These are phyloP conservation scores for Triadica sebifera DNA, from an alignment of 345 rosid species.

Conservation along the genomic window DNA sequence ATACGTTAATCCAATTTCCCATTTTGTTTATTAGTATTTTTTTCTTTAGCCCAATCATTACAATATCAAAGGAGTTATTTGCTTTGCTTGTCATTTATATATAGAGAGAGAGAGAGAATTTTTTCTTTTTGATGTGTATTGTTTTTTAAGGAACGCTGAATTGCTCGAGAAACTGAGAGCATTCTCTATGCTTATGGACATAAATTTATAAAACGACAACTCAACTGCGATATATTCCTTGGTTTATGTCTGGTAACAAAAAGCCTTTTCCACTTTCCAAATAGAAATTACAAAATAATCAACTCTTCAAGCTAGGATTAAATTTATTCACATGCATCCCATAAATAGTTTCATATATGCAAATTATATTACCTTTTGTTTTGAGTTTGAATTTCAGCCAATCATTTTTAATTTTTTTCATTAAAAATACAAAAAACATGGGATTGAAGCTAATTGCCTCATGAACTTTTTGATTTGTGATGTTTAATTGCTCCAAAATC, in stretches of 20 bases:
- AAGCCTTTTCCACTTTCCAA: not conserved
- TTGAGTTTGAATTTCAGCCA: no score
- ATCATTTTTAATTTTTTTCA: no score
- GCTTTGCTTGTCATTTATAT: not conserved
- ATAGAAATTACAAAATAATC: no score
- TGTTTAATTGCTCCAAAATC: no score
- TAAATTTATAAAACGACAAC: not conserved
- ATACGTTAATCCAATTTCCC: not conserved
- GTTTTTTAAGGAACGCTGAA: not conserved
- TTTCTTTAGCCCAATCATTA: not conserved
- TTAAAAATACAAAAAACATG: no score
- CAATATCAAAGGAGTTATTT: not conserved
- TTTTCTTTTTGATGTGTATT: not conserved
- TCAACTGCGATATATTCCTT: not conserved
- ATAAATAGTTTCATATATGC: no score
- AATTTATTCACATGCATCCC: not conserved
- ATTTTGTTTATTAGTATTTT: not conserved
- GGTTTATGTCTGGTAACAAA: not conserved
- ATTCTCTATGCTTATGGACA: not conserved
- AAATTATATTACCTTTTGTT: no score
- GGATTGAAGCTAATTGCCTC: no score
- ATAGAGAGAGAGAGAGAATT: no score
- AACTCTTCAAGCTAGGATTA: no score
- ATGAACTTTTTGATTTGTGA: no score
- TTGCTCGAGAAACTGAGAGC: not conserved